phyloP scores from a whole-genome alignment of 352 stramenopile genomes.

The Phytopythium boreale region DNA sequence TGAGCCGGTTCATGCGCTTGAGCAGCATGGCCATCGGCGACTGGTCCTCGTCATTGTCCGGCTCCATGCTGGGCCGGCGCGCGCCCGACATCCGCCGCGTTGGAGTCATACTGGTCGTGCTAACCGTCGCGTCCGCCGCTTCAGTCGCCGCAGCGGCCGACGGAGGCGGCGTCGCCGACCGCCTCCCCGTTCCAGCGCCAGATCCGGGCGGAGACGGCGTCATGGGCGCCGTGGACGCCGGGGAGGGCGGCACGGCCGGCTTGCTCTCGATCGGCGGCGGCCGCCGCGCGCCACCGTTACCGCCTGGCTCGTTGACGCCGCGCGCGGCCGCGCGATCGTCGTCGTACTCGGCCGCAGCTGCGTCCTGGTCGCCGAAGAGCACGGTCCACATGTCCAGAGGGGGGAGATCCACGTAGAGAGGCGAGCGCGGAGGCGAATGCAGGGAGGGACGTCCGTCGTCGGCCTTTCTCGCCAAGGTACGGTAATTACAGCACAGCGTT shows the following conservation, averaged over 20 bases:
- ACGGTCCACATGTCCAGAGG: conserved; percentile 45
- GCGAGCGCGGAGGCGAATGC: neutral
- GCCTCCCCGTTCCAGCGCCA: neutral
- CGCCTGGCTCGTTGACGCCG: neutral
- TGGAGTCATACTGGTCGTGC: neutral
- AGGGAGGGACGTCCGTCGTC: conserved; percentile 2
- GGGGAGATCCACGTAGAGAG: neutral
- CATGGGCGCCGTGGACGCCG: conserved; percentile 23
- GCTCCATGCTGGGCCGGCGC: conserved; percentile 2
- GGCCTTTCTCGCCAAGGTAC: conserved; percentile 5
- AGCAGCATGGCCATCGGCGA: conserved; percentile 74
- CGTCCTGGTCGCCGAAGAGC: conserved; percentile 56
- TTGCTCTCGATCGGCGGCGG: conserved; percentile 9
- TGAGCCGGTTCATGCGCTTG: conserved; percentile 76
- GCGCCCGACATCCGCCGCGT: neutral
- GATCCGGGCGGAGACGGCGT: conserved; percentile 26
- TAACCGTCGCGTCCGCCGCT: neutral
- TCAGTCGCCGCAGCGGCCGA: neutral
- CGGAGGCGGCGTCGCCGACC: conserved; percentile 19
- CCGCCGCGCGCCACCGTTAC: neutral
- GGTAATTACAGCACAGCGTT: no score
- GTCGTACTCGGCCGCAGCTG: neutral
- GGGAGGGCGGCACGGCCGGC: conserved; percentile 12
- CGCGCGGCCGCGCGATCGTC: neutral
- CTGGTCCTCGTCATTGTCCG: conserved; percentile 12